Percentiles rank a stretch among this genome's conserved stretches.
These are phyloP conservation scores for Phytophthora aleatoria DNA, from an alignment of 352 stramenopile genomes.

Conservation along the genomic window DNA sequence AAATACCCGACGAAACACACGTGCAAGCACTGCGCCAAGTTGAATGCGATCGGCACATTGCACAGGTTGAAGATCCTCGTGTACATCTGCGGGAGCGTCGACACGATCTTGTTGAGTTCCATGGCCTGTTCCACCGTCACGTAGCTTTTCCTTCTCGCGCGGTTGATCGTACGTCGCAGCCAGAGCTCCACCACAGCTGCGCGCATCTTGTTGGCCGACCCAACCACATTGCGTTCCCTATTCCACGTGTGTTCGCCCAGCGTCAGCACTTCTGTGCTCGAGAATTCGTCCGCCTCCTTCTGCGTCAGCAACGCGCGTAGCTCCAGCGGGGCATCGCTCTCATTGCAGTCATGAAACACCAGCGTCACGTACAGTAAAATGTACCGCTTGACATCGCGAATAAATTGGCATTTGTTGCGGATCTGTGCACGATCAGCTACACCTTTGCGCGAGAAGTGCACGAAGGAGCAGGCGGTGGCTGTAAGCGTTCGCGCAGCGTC, in stretches of 20 bases:
- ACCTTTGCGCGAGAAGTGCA: constrained; percentile 49
- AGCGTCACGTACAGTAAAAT: constrained; percentile 60
- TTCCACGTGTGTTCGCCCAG: constrained; percentile 54
- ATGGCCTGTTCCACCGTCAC: constrained; percentile 49
- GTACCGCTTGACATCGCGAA: constrained; percentile 66
- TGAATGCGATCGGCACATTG: constrained; percentile 55
- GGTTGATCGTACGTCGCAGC: constrained; percentile 52
- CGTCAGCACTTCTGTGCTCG: constrained; percentile 41
- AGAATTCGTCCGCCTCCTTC: constrained; percentile 48
- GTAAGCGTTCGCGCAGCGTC: constrained; percentile 48
- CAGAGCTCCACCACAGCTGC: constrained; percentile 63
- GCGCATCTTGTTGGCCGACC: constrained; percentile 55
- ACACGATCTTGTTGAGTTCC: constrained; percentile 56
- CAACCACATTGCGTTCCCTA: constrained; percentile 46
- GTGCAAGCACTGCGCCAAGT: constrained; percentile 49
- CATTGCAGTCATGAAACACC: constrained; percentile 63
- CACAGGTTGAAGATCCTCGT: constrained; percentile 53
- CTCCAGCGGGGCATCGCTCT: constrained; percentile 43
- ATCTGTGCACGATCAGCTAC: constrained; percentile 38
- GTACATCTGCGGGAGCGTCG: constrained; percentile 56
- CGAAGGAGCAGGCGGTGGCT: constrained; percentile 46
- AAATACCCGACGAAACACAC: constrained; percentile 50
- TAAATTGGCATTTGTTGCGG: constrained; percentile 54
- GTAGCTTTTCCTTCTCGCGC: constrained; percentile 43
- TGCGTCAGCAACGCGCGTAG: constrained; percentile 48